Base-by-base conservation (phyloP, 352 stramenopile species). In the Blastocystis sp. region DNA sequence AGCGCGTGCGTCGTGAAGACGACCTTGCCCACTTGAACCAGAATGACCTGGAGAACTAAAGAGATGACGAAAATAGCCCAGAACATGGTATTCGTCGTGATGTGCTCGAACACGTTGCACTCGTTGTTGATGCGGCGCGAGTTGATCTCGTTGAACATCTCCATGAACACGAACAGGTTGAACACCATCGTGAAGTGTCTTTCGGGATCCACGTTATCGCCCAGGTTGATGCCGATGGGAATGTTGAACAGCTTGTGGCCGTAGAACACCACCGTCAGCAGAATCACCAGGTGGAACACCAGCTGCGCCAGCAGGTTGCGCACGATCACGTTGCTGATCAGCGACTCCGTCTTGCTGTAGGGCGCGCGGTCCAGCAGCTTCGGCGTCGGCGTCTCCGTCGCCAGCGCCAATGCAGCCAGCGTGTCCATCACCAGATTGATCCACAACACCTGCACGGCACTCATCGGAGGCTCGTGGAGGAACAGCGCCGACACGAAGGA, bases 391-490 rank as follows among this genome's bases (percentile, higher is more conserved):
- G 92, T 89, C 87, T 98, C 94, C 0, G 94, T 97, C 32, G 93
- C 94, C 18, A 98, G 90, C 4, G 94, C 94, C n/a, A 97, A 87
- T 14, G 94, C 95, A 11, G 93, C 94, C 86, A 97, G 94, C 14
- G 92, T 96, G 87, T 98, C 95, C 94, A 97, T 98, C 87, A 98
- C 97, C 21, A 98, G 89, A 87, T 98, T 98, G 63, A 98, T 93
- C 94, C 94, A 98, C 0, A 98, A 89, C 90, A 98, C 93, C 88
- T 97, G 94, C 0, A 97, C 92, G 49, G 93, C 92, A 48, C 92
- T 94, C 14, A 97, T 84, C 6, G 92, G 93, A 38, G 90, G 91
- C 29, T 65, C 56, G 11, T 65, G n/a, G n/a, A 65, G 27, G 56
- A 65, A 65, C 9, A 32, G n/a, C 8, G 92, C 92, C 29, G 91